These are phyloP conservation scores for Cercospora zeae-maydis DNA, from an alignment of 2,329 filamentous ascomycete species.

Conservation along the genomic window DNA sequence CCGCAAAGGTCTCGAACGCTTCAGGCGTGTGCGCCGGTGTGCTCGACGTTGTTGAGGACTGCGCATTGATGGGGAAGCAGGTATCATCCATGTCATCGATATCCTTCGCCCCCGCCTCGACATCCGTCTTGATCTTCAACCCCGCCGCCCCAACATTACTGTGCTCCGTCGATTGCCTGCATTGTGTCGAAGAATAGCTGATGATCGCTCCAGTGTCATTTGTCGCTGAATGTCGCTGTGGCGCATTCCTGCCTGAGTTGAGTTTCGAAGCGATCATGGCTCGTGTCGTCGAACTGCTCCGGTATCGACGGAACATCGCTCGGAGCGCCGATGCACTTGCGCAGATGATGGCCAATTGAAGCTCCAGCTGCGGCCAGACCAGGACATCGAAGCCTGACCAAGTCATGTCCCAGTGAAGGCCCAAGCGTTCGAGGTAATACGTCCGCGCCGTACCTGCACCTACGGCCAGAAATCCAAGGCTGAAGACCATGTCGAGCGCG, in stretches of 20 bases:
- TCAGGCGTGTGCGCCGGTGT: not conserved
- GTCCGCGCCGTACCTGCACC: slow-evolving; percentile 26
- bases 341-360: slow-evolving; percentile 27
- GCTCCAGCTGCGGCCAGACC: slow-evolving; percentile 22
- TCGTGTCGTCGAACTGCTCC: not conserved
- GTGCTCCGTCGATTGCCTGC: not conserved
- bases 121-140: not conserved
- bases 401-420: slow-evolving; percentile 15
- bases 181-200: not conserved
- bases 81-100: slow-evolving; percentile 2
- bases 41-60: not conserved
- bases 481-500: slow-evolving; percentile 26
- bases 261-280: not conserved
- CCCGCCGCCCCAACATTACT: not conserved
- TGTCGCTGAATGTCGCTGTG: not conserved
- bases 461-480: slow-evolving; percentile 24
- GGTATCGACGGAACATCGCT: slow-evolving; percentile 17
- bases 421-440: slow-evolving; percentile 23
- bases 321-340: slow-evolving; percentile 24
- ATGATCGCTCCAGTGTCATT: not conserved
- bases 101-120: not conserved
- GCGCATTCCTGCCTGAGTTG: not conserved
- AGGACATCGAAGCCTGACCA: slow-evolving; percentile 25
- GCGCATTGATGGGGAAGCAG: not conserved
- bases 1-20: slow-evolving; percentile 10